These are phyloP conservation scores for Persicaria tinctoria DNA, from an alignment of 148 eudicot species.

Conservation along the genomic window DNA sequence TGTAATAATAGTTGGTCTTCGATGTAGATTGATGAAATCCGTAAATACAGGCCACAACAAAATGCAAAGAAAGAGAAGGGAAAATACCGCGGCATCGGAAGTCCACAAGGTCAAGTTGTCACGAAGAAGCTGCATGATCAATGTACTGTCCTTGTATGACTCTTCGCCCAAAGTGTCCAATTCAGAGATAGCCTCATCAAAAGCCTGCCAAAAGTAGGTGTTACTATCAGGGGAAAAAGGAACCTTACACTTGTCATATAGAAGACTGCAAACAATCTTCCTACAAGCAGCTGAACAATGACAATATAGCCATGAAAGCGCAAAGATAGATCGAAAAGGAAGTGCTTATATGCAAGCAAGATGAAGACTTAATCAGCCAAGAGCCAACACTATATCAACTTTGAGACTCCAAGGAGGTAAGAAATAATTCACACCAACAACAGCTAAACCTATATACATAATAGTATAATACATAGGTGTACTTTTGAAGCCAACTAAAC, in stretches of 20 bases:
- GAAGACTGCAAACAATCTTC: too few relatives aligned
- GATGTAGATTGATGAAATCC: neutral
- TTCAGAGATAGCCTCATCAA: conserved; percentile 70
- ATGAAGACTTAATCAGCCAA: neutral
- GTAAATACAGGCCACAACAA: neutral
- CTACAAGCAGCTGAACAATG: neutral
- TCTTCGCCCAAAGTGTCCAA: conserved; percentile 68
- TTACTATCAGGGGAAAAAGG: neutral
- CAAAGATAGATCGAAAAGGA: neutral
- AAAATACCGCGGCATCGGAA: conserved; percentile 44
- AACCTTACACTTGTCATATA: neutral
- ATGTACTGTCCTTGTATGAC: conserved; percentile 71
- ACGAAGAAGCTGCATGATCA: conserved; percentile 70
- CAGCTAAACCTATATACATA: too few relatives aligned
- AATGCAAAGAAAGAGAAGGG: neutral
- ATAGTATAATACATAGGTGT: too few relatives aligned
- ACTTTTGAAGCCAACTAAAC: too few relatives aligned
- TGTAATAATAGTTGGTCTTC: neutral
- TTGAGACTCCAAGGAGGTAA: too few relatives aligned
- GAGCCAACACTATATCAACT: too few relatives aligned
- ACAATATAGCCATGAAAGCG: neutral
- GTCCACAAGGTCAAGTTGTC: conserved; percentile 73
- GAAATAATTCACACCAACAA: too few relatives aligned
- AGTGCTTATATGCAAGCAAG: neutral
- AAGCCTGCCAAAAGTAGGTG: conserved; percentile 31